Evolutionary conservation across 495 filamentous ascomycete genomes (phyloP).

Genomic region (Aspergillus nidulans): DNA sequence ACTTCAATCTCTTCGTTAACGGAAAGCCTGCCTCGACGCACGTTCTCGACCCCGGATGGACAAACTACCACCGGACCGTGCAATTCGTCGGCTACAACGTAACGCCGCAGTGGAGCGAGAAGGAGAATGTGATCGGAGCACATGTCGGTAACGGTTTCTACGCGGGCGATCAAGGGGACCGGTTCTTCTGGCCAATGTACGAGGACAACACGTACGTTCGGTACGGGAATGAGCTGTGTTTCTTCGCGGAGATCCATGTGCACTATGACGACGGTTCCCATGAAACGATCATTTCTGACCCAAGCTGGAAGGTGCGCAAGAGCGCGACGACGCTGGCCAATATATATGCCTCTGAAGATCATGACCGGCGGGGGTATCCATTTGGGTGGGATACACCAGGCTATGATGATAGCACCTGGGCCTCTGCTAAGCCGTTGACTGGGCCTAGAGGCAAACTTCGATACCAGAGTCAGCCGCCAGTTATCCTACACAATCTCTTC

Average conservation of each 20-base stretch:
- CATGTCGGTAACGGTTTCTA: slow-evolving; percentile 31
- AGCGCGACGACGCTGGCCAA: slow-evolving; percentile 27
- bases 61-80: slow-evolving; percentile 26
- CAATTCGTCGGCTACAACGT: slow-evolving; percentile 28
- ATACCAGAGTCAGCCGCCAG: slow-evolving; percentile 26
- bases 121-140: slow-evolving; percentile 23
- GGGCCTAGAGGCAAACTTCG: slow-evolving; percentile 23
- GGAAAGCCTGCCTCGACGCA: slow-evolving; percentile 22
- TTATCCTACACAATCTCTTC: slow-evolving; percentile 26
- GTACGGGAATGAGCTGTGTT: slow-evolving; percentile 30
- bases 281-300: slow-evolving; percentile 24
- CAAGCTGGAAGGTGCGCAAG: slow-evolving; percentile 22
- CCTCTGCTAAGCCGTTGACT: slow-evolving; percentile 21
- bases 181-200: slow-evolving; percentile 33
- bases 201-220: slow-evolving; percentile 30
- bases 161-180: slow-evolving; percentile 26
- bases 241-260: slow-evolving; percentile 27
- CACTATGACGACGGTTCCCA: slow-evolving; percentile 21
- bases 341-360: slow-evolving; percentile 27
- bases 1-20: slow-evolving; percentile 28
- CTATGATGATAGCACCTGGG: slow-evolving; percentile 19
- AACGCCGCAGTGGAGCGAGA: slow-evolving; percentile 11
- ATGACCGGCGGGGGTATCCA: slow-evolving; percentile 25
- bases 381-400: slow-evolving; percentile 17
- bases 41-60: slow-evolving; percentile 28